Percentiles rank a stretch among this genome's conserved stretches.
phyloP scores from a whole-genome alignment of 306 rosid species.

The Trichosanthes cucumerina region DNA sequence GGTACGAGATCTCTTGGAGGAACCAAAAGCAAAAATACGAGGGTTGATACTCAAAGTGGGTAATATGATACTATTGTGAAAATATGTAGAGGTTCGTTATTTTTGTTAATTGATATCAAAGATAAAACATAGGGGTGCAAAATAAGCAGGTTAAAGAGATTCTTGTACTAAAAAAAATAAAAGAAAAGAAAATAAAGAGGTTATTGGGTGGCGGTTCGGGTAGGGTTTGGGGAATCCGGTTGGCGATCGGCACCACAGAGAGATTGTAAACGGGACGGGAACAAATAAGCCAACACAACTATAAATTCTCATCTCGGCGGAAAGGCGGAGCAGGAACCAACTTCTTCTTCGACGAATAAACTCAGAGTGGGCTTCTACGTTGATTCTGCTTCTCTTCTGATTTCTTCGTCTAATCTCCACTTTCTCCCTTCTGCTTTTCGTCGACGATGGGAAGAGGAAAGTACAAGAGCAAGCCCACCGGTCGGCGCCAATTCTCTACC shows the following conservation, averaged over 20 bases:
- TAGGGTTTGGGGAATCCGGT: slow-evolving; percentile 12
- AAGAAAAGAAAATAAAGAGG: not conserved
- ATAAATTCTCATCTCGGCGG: not conserved
- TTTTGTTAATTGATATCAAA: no score
- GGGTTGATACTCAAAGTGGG: no score
- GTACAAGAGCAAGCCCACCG: slow-evolving; percentile 90
- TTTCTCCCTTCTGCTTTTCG: not conserved
- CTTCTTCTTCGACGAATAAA: not conserved
- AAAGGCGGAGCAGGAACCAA: not conserved
- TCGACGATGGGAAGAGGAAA: slow-evolving; percentile 78
- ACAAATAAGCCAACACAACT: not conserved
- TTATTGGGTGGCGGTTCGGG: slow-evolving; percentile 10
- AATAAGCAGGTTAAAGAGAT: no score
- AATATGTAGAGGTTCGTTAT: no score
- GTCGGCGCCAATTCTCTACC: slow-evolving; percentile 85
- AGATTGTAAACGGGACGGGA: slow-evolving; percentile 1
- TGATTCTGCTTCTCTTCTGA: not conserved
- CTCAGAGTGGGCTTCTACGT: not conserved
- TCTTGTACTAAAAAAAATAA: no score
- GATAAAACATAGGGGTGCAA: no score
- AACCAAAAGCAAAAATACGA: no score
- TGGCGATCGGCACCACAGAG: not conserved
- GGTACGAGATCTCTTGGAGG: no score
- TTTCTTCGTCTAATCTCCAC: not conserved
- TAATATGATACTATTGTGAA: no score